phyloP scores from a whole-genome alignment of 139 green algal genomes.

The Auxenochlorella protothecoides region DNA sequence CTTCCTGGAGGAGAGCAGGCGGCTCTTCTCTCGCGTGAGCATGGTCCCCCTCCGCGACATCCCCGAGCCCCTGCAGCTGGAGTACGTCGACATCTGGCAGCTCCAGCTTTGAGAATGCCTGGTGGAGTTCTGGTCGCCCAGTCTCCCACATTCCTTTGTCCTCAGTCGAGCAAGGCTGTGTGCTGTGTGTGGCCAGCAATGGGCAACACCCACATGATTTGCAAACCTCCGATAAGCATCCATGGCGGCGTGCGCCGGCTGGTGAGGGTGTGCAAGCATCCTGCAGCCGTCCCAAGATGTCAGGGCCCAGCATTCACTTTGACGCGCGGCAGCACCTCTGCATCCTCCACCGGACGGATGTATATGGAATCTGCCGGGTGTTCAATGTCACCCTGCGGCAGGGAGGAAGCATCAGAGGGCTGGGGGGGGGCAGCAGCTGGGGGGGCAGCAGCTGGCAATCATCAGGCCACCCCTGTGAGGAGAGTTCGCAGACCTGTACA shows the following conservation, averaged over 20 bases:
- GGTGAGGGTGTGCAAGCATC: too few species aligned
- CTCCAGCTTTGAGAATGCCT: not conserved
- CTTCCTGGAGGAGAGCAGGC: slow-evolving; percentile 12
- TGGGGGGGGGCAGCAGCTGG: too few species aligned
- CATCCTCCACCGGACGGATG: slow-evolving; percentile 50
- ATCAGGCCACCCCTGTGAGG: not conserved
- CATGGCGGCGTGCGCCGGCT: too few species aligned
- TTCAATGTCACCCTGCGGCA: slow-evolving; percentile 18
- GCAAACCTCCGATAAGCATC: too few species aligned
- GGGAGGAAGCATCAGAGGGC: not conserved
- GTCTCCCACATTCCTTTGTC: too few species aligned
- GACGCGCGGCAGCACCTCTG: slow-evolving; percentile 63
- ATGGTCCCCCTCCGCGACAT: slow-evolving; percentile 10
- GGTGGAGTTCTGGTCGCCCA: too few species aligned
- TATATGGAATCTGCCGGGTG: slow-evolving; percentile 59
- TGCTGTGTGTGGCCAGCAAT: too few species aligned
- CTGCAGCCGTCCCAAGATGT: too few species aligned
- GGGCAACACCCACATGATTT: too few species aligned
- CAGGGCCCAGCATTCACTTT: not conserved
- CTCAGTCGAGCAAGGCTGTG: too few species aligned
- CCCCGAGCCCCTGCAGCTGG: slow-evolving; percentile 6
- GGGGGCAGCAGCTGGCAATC: too few species aligned
- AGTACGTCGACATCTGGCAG: slow-evolving; percentile 32
- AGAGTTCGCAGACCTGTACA: not conserved
- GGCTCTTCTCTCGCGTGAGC: slow-evolving; percentile 12